Evolutionary conservation across 75 land plant species (phyloP), one percentile per base, ranked within the genome.

Genomic region (Cunninghamia lanceolata): DNA sequence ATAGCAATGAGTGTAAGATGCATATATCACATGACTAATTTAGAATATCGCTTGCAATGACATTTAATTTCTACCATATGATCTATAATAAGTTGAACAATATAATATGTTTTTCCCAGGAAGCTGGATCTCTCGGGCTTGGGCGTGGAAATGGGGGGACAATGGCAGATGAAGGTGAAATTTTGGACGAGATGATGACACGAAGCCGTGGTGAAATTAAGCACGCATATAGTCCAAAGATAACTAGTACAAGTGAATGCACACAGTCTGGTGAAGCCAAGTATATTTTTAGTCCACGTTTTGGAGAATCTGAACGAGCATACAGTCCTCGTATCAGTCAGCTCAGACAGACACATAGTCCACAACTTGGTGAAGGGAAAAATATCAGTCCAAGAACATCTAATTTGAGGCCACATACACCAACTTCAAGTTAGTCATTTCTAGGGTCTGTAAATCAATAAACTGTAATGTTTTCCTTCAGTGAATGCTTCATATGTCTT

Each of bases 171-270:
- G 89, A 88, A 73, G 93, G 89, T 9, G 99, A 97, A 86, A 84
- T 96, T 34, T 85, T 97, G 36, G 96, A 95, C 88, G 94, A 94
- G 73, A 83, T 92, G 6, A 83, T 94, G n/a, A 97, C 97, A 42
- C 88, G 93, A 85, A 93, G 98, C 88, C 91, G 99, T 30, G 99
- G 96, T 28, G 99, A 97, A 86, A 82, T 97, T 16, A 93, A 91
- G 47, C 95, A 85, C 42, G 85, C 66, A 3, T 88, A 82, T 38
- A 94, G 95, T 86, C 91, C 95, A 28, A 93, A 91, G 83, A 74
- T 93, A 38, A 90, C 92, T 25, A 93, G 94, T 70, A 88, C 94
- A 75, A 87, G 88, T 39, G 82, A 88, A 39, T 78, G 82, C 42
- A 83, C 92, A 17, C 89, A 89, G 35, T 17, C 34, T 39, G 54